Conservation (phyloP, 139 green algal species). For the Micractinium conductrix region DNA sequence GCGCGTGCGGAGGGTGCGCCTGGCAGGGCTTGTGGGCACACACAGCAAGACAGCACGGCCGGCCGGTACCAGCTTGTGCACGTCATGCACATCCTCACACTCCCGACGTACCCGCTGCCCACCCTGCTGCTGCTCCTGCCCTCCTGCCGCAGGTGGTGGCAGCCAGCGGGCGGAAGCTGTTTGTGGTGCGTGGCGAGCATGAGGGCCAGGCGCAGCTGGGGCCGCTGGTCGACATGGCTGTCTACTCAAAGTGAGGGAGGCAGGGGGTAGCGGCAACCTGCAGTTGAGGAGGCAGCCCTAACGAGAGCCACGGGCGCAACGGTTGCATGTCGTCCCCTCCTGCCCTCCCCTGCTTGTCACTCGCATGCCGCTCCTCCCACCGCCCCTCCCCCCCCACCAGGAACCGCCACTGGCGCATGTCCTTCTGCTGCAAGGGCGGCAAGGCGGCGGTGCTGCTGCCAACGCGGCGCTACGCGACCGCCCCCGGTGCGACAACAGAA, state of each 20-base stretch:
- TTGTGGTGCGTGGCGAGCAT: constrained; percentile 38
- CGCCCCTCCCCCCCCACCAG: neutral
- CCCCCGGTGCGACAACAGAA: too few relatives aligned
- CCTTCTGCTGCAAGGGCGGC: constrained; percentile 76
- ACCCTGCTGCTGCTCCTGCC: neutral
- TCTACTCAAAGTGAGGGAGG: constrained; percentile 65
- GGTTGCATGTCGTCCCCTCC: too few relatives aligned
- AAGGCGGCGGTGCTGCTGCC: constrained; percentile 65
- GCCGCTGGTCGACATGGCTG: constrained; percentile 73
- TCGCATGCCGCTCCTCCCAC: neutral
- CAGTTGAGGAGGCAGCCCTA: too few relatives aligned
- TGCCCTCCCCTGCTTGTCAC: neutral
- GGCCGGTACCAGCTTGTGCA: neutral
- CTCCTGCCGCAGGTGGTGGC: constrained; percentile 27
- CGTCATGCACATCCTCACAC: neutral
- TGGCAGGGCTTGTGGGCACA: too few relatives aligned
- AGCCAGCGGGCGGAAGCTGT: constrained; percentile 30
- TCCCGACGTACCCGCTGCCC: too few relatives aligned
- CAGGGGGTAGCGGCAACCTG: neutral
- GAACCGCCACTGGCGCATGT: constrained; percentile 82
- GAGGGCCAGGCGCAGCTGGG: constrained; percentile 13
- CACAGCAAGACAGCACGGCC: neutral
- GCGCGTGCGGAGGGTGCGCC: too few relatives aligned
- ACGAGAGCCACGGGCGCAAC: too few relatives aligned
- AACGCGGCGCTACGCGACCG: constrained; percentile 56